Evolutionary conservation across 768 basidiomycete genomes (phyloP).

Genomic region (Hortiboletus flavorubellus): DNA sequence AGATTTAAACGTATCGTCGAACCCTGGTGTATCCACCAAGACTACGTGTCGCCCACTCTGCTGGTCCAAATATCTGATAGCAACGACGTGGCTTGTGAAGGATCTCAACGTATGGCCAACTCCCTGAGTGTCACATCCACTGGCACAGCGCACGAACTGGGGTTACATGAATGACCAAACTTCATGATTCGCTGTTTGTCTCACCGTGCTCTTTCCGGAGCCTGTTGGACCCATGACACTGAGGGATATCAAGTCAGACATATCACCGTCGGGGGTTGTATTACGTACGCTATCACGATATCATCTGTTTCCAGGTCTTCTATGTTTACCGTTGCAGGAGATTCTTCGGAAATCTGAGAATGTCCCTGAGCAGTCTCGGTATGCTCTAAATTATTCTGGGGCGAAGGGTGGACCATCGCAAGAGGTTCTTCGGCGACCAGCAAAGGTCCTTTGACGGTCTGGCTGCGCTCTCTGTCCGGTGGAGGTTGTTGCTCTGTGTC

Average conservation of each 20-base stretch:
- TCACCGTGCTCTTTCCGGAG: slow-evolving; percentile 14
- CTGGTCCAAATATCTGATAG: slow-evolving; percentile 4
- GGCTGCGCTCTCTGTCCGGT: too few relatives aligned
- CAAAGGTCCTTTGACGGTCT: too few relatives aligned
- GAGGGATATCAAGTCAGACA: neutral
- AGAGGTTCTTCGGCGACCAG: too few relatives aligned
- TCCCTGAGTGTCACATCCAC: neutral
- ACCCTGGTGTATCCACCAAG: slow-evolving; percentile 26
- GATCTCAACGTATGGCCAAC: slow-evolving; percentile 11
- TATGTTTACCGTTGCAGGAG: neutral
- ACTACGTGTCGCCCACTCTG: slow-evolving; percentile 5
- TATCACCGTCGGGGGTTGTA: neutral
- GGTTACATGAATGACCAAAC: neutral
- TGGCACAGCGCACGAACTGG: slow-evolving; percentile 13
- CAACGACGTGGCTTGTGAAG: slow-evolving; percentile 5
- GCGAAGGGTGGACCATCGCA: too few relatives aligned
- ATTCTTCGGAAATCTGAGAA: neutral
- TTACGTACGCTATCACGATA: slow-evolving; percentile 16
- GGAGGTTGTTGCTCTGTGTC: too few relatives aligned
- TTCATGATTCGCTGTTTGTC: neutral
- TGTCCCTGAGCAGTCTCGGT: too few relatives aligned
- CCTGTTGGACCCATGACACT: slow-evolving; percentile 22
- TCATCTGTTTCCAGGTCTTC: neutral
- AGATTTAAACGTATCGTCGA: slow-evolving; percentile 17
- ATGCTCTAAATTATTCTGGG: too few relatives aligned